Evolutionary conservation across 352 stramenopile species (phyloP), one percentile per base, ranked within the genome.

Genomic region (Pythium folliculosum): DNA sequence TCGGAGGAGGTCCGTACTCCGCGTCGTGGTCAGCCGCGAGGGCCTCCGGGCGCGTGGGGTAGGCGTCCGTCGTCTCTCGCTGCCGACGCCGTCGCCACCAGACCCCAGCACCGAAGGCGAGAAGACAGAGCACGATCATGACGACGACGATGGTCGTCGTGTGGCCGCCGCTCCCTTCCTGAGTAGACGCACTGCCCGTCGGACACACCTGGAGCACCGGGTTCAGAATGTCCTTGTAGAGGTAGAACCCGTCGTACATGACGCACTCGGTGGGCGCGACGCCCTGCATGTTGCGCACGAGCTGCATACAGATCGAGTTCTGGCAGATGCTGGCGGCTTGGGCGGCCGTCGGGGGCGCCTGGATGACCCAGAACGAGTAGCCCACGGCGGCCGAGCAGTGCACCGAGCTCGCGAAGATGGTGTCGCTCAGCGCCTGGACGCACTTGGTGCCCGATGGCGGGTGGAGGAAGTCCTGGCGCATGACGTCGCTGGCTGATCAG

Each of bases 211-310:
- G 38, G 27, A 50, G 10, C 21, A 65, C 58, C 32, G 59, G 59
- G 32, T 58, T 65, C 12, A 65, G 30, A n/a, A 65, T 52, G 19
- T 65, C 59, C 9, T n/a, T 4, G 47, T 58, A 65, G 30, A 58
- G 22, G 37, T 51, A 65, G 30, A 43, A 65, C 14, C 59, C 59
- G 17, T 52, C 47, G n/a, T 9, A 25, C 59, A 65, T 65, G 49
- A 67, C 49, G 60, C 60, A 67, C 25, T 67, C 60, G 50, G 37
- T 67, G 7, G 60, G 49, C 22, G 51, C 49, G 17, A 55, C 49
- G 22, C 43, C 32, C 37, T 50, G 60, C 49, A 60, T 60, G 50
- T 10, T 37, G 17, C 23, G 38, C 12, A 67, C 22, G 13, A 67
- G 14, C 23, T 56, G 17, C 27, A 21, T 40, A 49, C 60, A 67